These are phyloP conservation scores for Strigomonas culicis DNA, from an alignment of 208 protist genomes.

Conservation along the genomic window DNA sequence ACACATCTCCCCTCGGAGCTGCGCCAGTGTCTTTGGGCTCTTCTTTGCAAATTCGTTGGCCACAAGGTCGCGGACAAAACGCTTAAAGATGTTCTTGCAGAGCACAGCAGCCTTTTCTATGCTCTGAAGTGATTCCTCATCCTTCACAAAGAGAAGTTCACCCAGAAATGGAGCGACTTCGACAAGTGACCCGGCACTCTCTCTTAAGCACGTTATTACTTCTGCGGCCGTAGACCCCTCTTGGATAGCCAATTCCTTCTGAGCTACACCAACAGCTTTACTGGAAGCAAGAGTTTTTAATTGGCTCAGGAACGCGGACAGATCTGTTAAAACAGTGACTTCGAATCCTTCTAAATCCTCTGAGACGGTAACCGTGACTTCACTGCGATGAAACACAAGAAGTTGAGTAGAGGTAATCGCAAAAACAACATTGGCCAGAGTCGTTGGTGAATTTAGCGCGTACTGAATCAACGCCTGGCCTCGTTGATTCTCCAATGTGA, in stretches of 20 bases:
- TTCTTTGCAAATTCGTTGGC: constrained; percentile 44
- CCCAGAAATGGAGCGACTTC: constrained; percentile 67
- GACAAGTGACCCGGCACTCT: constrained; percentile 21
- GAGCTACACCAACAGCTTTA: constrained; percentile 20
- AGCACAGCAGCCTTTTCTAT: constrained; percentile 75
- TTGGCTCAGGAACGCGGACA: background rate
- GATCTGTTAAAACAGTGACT: background rate
- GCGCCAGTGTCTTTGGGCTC: constrained; percentile 48
- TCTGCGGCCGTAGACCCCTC: constrained; percentile 56
- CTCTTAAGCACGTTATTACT: constrained; percentile 33
- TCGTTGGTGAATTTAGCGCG: constrained; percentile 42
- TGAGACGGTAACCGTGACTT: constrained; percentile 19
- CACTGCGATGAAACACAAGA: constrained; percentile 35
- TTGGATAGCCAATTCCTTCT: constrained; percentile 75
- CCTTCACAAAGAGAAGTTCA: constrained; percentile 82
- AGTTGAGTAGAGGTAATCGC: too few relatives aligned
- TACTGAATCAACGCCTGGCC: constrained; percentile 79
- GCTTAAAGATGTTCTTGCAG: constrained; percentile 75
- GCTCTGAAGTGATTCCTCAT: constrained; percentile 51
- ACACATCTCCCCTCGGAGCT: constrained; percentile 54
- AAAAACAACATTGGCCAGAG: constrained; percentile 52
- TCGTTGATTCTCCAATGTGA: constrained; percentile 81
- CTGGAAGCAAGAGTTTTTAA: background rate
- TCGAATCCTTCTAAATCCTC: constrained; percentile 14
- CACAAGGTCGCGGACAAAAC: constrained; percentile 55